Percentiles rank a stretch among this genome's conserved stretches.
Conservation (phyloP, 345 rosid species). For the Physaria fendleri region DNA sequence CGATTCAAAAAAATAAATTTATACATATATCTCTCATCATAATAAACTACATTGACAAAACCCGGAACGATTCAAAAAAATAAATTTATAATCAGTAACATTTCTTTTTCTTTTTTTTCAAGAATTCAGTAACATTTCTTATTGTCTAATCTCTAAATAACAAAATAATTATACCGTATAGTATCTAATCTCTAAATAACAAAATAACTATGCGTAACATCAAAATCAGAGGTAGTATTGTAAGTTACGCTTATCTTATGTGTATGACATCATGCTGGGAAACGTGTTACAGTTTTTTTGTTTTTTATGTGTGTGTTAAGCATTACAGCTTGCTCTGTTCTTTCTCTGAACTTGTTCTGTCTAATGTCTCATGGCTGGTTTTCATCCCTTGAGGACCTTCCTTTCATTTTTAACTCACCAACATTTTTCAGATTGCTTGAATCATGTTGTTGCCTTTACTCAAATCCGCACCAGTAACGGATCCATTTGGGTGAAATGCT, state of each 20-base stretch:
- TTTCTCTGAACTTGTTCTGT: not conserved
- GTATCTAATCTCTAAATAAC: too few species aligned
- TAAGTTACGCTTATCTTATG: conserved; percentile 5
- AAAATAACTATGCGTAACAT: not conserved
- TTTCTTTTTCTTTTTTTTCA: too few species aligned
- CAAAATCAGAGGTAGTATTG: not conserved
- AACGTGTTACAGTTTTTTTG: conserved; percentile 9
- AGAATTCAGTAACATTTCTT: not conserved
- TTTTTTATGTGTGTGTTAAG: too few species aligned
- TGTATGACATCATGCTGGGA: conserved; percentile 17
- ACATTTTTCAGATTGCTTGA: conserved; percentile 50
- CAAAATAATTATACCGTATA: not conserved
- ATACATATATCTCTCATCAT: too few species aligned
- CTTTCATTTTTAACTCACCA: not conserved
- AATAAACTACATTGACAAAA: too few species aligned
- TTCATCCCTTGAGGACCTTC: not conserved
- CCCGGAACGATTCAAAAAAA: too few species aligned
- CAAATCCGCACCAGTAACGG: conserved; percentile 43
- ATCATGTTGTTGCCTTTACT: conserved; percentile 58
- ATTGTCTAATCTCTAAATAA: conserved; percentile 1
- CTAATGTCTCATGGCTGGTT: not conserved
- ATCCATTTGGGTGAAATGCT: conserved; percentile 68
- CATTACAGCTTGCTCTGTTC: conserved; percentile 18
- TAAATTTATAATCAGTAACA: too few species aligned
- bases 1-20: too few species aligned